Evolutionary conservation across 2,329 filamentous ascomycete species (phyloP).

Genomic region (Xylariaceae sp.): DNA sequence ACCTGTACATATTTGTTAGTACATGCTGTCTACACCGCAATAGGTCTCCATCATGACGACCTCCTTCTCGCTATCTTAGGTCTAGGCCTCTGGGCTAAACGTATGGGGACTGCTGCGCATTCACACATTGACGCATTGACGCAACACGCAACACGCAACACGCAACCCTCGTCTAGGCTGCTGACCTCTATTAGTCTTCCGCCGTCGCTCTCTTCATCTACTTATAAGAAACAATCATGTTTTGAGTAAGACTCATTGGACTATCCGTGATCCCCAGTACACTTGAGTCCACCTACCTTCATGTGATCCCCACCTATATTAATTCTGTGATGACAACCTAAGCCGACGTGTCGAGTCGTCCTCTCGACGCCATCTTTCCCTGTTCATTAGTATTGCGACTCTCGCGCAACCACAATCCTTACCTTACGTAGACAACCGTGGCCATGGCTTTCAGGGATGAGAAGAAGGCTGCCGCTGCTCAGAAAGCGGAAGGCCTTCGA

Average conservation of each 20-base stretch:
- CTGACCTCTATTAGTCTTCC: too few species aligned
- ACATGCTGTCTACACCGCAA: too few species aligned
- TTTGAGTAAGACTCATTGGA: not conserved
- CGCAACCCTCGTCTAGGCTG: too few species aligned
- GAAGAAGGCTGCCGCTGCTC: conserved; percentile 3
- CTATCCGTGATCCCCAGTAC: not conserved
- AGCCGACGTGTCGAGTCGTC: not conserved
- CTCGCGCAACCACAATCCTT: not conserved
- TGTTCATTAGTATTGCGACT: not conserved
- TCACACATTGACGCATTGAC: not conserved
- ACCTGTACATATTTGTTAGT: too few species aligned
- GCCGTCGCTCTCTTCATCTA: too few species aligned
- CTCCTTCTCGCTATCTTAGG: too few species aligned
- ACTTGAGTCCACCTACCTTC: not conserved
- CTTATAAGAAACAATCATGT: conserved; percentile 1
- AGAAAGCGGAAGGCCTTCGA: not conserved
- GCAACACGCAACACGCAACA: too few species aligned
- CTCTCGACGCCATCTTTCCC: not conserved
- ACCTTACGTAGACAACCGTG: not conserved
- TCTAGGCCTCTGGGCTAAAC: too few species aligned
- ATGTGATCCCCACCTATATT: not conserved
- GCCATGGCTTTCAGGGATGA: conserved; percentile 12
- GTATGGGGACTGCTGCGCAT: not conserved
- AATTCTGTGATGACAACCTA: not conserved
- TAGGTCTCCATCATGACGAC: too few species aligned